These are phyloP conservation scores for Saturnispora serradocipensis DNA, from an alignment of 805 yeast species.

Conservation along the genomic window DNA sequence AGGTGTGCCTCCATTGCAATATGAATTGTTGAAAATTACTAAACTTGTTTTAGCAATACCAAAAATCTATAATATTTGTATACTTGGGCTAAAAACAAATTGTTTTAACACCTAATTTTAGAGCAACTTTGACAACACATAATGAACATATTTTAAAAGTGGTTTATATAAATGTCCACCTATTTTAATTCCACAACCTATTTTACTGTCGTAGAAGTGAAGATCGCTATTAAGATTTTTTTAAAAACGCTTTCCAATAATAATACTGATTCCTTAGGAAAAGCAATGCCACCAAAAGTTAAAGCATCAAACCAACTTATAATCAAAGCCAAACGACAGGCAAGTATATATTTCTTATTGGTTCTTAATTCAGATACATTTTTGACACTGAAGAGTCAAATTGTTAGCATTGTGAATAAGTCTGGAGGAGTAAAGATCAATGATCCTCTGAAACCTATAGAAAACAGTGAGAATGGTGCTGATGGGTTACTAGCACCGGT, in stretches of 20 bases:
- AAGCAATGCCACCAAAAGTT: constrained; percentile 22
- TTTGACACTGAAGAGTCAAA: constrained; percentile 21
- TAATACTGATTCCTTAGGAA: neutral
- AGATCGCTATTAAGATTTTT: neutral
- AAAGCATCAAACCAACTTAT: constrained; percentile 16
- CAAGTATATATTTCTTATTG: constrained; percentile 27
- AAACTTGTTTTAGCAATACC: too few species aligned
- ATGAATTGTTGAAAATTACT: too few species aligned
- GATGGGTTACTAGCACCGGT: constrained; percentile 33
- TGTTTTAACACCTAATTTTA: too few species aligned
- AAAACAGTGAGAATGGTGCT: constrained; percentile 19
- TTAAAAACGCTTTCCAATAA: neutral
- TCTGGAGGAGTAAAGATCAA: constrained; percentile 40
- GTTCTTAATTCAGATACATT: constrained; percentile 19
- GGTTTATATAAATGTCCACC: neutral
- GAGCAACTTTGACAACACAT: too few species aligned
- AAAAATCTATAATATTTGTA: too few species aligned
- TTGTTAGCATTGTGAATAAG: constrained; percentile 32
- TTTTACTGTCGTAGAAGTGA: neutral
- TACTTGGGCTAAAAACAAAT: too few species aligned
- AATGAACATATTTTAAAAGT: too few species aligned
- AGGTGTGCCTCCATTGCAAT: too few species aligned
- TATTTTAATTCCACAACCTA: neutral
- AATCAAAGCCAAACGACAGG: constrained; percentile 28
- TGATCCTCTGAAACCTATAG: constrained; percentile 22